Evolutionary conservation across 345 rosid genomes (phyloP).

Genomic region (Sonneratia alba): DNA sequence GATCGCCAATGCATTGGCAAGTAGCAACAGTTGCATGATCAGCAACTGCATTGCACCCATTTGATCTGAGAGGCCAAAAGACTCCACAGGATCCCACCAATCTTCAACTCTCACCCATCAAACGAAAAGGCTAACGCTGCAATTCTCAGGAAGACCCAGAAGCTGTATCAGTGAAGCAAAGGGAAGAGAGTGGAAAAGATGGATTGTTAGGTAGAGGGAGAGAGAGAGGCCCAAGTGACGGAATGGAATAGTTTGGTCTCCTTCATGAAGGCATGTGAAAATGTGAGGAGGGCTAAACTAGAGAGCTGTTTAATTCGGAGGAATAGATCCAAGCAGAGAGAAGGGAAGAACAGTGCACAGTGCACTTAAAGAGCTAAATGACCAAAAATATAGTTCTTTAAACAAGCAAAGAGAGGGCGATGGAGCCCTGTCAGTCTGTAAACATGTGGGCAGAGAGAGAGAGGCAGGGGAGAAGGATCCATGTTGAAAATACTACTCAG

Average conservation of each 20-base stretch:
- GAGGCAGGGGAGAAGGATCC: neutral
- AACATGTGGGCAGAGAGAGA: constrained; percentile 1
- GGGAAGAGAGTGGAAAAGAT: neutral
- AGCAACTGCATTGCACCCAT: constrained; percentile 23
- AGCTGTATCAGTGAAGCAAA: constrained; percentile 19
- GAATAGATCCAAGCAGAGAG: constrained; percentile 4
- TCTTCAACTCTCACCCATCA: constrained; percentile 16
- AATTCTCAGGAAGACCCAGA: constrained; percentile 28
- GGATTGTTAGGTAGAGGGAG: constrained; percentile 2
- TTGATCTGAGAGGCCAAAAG: neutral
- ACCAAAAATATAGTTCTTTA: neutral
- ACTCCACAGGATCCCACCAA: constrained; percentile 10
- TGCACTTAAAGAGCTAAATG: neutral
- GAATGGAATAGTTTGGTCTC: constrained; percentile 1
- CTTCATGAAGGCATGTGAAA: neutral
- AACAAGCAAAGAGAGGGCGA: neutral
- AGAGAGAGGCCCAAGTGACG: neutral
- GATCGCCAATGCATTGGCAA: constrained; percentile 19
- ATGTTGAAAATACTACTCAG: neutral
- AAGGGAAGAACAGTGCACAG: neutral
- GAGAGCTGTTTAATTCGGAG: neutral
- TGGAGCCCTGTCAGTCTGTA: neutral
- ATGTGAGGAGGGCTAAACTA: neutral
- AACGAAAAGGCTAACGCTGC: neutral
- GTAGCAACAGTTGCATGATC: constrained; percentile 20